Evolutionary conservation across 1,139 yeast species (phyloP).

Genomic region (Taphrina confusa): DNA sequence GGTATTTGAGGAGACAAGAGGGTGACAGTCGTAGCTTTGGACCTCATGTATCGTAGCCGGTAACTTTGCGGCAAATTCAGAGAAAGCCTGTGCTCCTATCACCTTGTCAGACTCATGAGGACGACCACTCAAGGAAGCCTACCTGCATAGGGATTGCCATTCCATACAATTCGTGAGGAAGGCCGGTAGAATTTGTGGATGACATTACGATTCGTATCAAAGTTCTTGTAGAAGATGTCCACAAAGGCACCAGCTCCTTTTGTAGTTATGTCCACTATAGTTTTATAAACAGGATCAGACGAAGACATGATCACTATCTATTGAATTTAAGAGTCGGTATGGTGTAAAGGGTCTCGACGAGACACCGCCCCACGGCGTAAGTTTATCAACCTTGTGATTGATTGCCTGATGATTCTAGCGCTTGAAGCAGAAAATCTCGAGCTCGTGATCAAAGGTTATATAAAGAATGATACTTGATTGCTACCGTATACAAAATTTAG

Average conservation of each 20-base stretch:
- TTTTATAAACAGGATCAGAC: constrained; percentile 24
- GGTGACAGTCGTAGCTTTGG: constrained; percentile 36
- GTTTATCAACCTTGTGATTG: no score
- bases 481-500: no score
- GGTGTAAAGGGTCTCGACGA: background rate
- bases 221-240: constrained; percentile 32
- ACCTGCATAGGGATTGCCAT: constrained; percentile 35
- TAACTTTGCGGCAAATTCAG: constrained; percentile 31
- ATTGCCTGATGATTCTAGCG: no score
- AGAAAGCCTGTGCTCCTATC: constrained; percentile 17
- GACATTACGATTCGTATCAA: constrained; percentile 35
- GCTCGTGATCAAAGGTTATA: no score
- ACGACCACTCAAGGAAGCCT: background rate
- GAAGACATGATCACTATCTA: no score
- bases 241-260: constrained; percentile 36
- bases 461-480: no score
- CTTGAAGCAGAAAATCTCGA: no score
- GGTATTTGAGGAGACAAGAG: constrained; percentile 30
- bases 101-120: background rate
- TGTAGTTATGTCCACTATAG: constrained; percentile 30
- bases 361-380: no score
- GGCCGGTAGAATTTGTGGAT: constrained; percentile 35
- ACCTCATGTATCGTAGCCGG: constrained; percentile 35
- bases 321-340: no score
- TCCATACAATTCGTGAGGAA: constrained; percentile 35